A percentile compares a stretch with the other conserved stretches of the same genome.
Conservation (phyloP, 2,329 filamentous ascomycete genomes). For the Fusarium sp. region DNA sequence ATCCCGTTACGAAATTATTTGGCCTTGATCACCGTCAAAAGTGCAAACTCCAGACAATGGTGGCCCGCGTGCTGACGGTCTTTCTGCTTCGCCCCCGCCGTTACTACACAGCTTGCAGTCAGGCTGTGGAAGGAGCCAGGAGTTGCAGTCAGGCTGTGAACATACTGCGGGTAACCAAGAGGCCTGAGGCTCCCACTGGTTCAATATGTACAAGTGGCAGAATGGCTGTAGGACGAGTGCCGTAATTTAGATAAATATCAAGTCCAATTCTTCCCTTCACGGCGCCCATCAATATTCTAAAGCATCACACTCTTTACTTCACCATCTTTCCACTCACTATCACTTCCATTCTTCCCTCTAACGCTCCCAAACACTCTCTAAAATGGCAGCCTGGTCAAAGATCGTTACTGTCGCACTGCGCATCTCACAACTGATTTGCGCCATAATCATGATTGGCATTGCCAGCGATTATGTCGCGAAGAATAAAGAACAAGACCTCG, state of each 20-base stretch:
- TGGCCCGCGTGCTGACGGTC: no score
- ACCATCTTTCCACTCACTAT: not conserved
- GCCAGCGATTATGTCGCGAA: constrained; percentile 6
- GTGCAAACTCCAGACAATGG: no score
- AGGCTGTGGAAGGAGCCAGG: not conserved
- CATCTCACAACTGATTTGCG: constrained; percentile 1
- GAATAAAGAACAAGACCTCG: not conserved
- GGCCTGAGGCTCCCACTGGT: not conserved
- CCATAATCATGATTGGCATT: constrained; percentile 8
- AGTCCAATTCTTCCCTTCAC: no score
- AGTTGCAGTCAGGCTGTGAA: not conserved
- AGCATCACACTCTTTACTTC: not conserved
- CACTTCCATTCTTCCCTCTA: not conserved
- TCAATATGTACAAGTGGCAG: no score
- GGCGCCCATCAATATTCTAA: no score
- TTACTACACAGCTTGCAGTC: not conserved
- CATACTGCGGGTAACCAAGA: not conserved
- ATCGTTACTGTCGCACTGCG: constrained; percentile 8
- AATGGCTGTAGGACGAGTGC: no score
- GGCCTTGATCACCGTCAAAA: no score
- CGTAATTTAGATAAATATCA: no score
- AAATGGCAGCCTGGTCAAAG: constrained; percentile 6
- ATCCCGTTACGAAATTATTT: no score
- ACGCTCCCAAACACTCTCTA: not conserved
- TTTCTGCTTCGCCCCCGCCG: no score